Conservation (phyloP, 176 grass and related monocot species). For the Oropetium thomaeum region DNA sequence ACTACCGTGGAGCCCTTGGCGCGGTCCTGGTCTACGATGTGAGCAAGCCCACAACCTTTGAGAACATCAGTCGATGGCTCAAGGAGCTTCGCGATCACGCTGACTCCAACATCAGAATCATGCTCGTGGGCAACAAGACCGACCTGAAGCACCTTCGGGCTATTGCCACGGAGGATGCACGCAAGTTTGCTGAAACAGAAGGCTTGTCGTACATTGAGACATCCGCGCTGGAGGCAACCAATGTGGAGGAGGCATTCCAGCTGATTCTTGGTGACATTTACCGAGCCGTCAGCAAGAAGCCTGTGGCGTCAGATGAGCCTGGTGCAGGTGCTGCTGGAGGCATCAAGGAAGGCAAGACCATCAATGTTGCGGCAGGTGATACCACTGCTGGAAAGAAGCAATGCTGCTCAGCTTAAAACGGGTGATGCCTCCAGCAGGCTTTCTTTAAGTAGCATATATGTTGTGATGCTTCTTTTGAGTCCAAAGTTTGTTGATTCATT, state of each 20-base stretch:
- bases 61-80: constrained; percentile 83
- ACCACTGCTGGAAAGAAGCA: constrained; percentile 51
- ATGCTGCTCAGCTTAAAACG: constrained; percentile 68
- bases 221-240: constrained; percentile 73
- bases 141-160: constrained; percentile 74
- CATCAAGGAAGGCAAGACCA: constrained; percentile 76
- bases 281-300: constrained; percentile 74
- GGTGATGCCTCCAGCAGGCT: neutral
- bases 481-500: constrained; percentile 45
- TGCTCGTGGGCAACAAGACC: constrained; percentile 91
- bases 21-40: constrained; percentile 83
- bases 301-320: constrained; percentile 43
- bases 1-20: constrained; percentile 87
- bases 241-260: constrained; percentile 85
- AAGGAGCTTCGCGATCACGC: constrained; percentile 86
- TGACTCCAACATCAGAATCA: constrained; percentile 75
- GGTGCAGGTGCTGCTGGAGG: constrained; percentile 28
- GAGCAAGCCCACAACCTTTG: constrained; percentile 83
- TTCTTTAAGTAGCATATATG: neutral
- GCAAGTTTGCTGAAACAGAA: constrained; percentile 61
- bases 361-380: constrained; percentile 47
- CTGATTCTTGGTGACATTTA: constrained; percentile 80
- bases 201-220: constrained; percentile 83
- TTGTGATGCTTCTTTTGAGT: constrained; percentile 29
- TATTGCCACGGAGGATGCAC: constrained; percentile 49